A percentile compares a stretch with the other conserved stretches of the same genome.
These are phyloP conservation scores for Linnemannia hyalina DNA, from an alignment of 192 early-diverging fungal species.

Conservation along the genomic window DNA sequence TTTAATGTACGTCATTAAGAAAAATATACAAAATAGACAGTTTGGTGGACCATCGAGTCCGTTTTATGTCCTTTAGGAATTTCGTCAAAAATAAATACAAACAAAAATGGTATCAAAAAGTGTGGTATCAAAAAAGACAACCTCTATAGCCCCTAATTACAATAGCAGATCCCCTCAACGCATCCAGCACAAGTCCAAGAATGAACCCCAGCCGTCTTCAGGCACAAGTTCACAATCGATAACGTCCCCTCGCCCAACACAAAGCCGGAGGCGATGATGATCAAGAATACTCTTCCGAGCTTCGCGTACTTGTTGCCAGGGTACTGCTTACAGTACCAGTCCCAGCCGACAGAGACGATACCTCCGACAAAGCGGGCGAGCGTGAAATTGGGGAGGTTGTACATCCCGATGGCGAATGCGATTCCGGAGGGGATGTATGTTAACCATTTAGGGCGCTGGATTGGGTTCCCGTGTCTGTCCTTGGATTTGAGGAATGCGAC, in stretches of 20 bases:
- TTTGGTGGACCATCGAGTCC: too few relatives aligned
- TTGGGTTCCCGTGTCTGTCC: constrained; percentile 38
- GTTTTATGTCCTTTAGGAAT: too few relatives aligned
- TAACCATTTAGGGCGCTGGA: constrained; percentile 52
- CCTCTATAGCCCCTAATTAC: background rate
- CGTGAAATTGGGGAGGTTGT: constrained; percentile 83
- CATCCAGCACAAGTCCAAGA: constrained; percentile 50
- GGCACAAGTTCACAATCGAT: constrained; percentile 71
- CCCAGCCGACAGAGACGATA: constrained; percentile 61
- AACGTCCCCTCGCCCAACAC: constrained; percentile 82
- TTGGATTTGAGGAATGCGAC: constrained; percentile 24
- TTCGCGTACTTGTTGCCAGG: constrained; percentile 39
- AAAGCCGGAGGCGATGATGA: constrained; percentile 82
- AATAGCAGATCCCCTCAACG: constrained; percentile 34
- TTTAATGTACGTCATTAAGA: too few relatives aligned
- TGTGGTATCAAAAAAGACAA: background rate
- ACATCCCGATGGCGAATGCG: constrained; percentile 85
- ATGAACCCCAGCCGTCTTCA: constrained; percentile 57
- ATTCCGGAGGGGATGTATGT: constrained; percentile 76
- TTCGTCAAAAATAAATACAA: background rate
- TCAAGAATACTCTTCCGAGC: constrained; percentile 71
- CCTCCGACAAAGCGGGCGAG: constrained; percentile 78
- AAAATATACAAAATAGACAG: too few relatives aligned
- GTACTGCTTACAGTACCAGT: constrained; percentile 55
- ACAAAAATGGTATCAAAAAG: background rate